A percentile compares a stretch with the other conserved stretches of the same genome.
Evolutionary conservation across 257 asterid genomes (phyloP).

Genomic region (Plantago elongata): DNA sequence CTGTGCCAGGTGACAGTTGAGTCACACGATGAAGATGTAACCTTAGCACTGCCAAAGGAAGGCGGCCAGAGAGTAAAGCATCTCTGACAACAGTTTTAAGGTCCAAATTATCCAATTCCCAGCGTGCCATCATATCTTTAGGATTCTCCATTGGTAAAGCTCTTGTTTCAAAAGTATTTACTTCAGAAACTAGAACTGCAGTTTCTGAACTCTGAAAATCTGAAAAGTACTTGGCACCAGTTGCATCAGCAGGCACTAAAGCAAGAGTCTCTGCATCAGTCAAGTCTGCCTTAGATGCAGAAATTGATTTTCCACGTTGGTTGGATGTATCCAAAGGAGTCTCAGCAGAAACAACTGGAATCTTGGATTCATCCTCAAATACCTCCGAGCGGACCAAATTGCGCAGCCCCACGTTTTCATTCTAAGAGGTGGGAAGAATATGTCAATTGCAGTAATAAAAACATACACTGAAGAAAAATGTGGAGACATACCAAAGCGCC

Average conservation of each 20-base stretch:
- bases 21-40: conserved; percentile 73
- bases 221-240: conserved; percentile 24
- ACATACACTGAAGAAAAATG: conserved; percentile 17
- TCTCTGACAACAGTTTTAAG: conserved; percentile 78
- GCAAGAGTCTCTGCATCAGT: conserved; percentile 50
- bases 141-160: conserved; percentile 59
- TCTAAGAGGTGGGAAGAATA: conserved; percentile 36
- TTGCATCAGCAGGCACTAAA: conserved; percentile 50
- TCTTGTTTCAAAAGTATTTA: conserved; percentile 38
- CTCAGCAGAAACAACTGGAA: conserved; percentile 42
- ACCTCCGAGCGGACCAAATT: conserved; percentile 32
- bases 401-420: conserved; percentile 39
- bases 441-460: conserved; percentile 8
- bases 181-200: conserved; percentile 50
- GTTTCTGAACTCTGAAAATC: conserved; percentile 36
- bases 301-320: conserved; percentile 31
- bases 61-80: conserved; percentile 88
- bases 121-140: conserved; percentile 87
- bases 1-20: conserved; percentile 50
- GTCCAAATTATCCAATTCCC: conserved; percentile 83
- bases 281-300: conserved; percentile 41
- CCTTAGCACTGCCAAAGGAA: conserved; percentile 93
- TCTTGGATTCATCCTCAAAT: conserved; percentile 49
- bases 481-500: conserved; percentile 52
- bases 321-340: conserved; percentile 36